These are phyloP conservation scores for Gamarada debralockiae DNA, from an alignment of 495 filamentous ascomycete species.

Conservation along the genomic window DNA sequence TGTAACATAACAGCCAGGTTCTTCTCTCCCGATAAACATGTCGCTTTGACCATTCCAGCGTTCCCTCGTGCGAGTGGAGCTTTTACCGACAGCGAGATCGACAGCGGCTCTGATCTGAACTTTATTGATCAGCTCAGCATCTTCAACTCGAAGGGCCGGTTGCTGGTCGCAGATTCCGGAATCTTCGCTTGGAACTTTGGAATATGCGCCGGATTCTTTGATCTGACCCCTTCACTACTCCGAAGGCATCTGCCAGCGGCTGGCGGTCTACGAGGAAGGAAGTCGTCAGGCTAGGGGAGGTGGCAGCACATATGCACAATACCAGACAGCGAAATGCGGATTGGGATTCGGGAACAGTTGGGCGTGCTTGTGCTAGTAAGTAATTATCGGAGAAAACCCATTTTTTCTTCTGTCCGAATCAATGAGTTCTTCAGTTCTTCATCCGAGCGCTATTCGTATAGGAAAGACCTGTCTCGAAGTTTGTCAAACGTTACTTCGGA, in stretches of 20 bases:
- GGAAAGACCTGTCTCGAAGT: too few relatives aligned
- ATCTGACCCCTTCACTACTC: background rate
- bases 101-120: background rate
- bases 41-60: too few relatives aligned
- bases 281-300: background rate
- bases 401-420: too few relatives aligned
- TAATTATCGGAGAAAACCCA: too few relatives aligned
- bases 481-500: too few relatives aligned
- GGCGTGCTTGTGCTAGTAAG: slow-evolving; percentile 54
- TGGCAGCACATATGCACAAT: background rate
- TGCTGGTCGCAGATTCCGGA: background rate
- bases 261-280: too few relatives aligned
- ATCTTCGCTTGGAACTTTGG: background rate
- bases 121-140: background rate
- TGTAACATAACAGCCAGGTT: too few relatives aligned
- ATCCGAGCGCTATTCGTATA: too few relatives aligned
- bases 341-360: slow-evolving; percentile 81
- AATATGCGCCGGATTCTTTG: slow-evolving; percentile 5
- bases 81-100: background rate
- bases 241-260: background rate
- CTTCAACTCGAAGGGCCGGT: background rate
- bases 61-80: background rate
- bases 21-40: too few relatives aligned
- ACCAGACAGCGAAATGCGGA: slow-evolving; percentile 55
- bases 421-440: too few relatives aligned